Percentiles rank a stretch among this genome's conserved stretches.
These are phyloP conservation scores for Trypanosoma grayi DNA, from an alignment of 208 protist genomes.

Conservation along the genomic window DNA sequence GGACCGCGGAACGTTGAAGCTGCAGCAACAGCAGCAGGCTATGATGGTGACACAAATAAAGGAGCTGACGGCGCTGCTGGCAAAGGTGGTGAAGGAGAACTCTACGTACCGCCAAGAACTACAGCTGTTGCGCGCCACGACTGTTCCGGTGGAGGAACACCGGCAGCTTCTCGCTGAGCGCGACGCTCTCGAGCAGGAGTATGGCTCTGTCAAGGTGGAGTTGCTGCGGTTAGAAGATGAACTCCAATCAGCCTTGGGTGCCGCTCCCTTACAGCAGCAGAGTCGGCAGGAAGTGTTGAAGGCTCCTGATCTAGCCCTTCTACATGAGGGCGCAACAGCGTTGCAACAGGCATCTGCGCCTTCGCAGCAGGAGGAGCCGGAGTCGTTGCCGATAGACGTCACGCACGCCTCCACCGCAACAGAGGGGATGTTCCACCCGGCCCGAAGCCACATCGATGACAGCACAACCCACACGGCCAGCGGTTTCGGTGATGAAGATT, in stretches of 20 bases:
- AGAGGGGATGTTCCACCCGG: not conserved
- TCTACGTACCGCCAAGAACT: conserved; percentile 37
- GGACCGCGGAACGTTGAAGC: conserved; percentile 20
- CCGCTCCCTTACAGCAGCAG: not conserved
- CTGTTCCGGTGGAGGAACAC: conserved; percentile 32
- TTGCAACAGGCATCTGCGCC: not conserved
- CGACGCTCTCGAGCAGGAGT: conserved; percentile 33
- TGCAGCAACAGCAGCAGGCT: conserved; percentile 39
- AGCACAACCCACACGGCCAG: too few species aligned
- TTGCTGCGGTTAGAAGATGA: conserved; percentile 30
- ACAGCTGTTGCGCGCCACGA: conserved; percentile 32
- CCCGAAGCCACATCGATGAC: not conserved
- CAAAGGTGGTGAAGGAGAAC: conserved; percentile 45
- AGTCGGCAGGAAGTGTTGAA: not conserved
- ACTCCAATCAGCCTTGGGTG: conserved; percentile 18
- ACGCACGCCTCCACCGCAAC: not conserved
- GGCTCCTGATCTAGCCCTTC: not conserved
- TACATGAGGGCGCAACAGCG: not conserved
- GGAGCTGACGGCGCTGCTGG: conserved; percentile 26
- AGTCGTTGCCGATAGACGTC: not conserved
- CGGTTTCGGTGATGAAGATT: conserved; percentile 1
- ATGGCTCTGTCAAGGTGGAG: conserved; percentile 31
- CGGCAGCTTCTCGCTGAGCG: conserved; percentile 26
- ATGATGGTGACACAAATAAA: conserved; percentile 21
- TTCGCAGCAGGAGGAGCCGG: not conserved